Conservation (phyloP, 1,284 basidiomycete genomes). For the Entoloma clypeatum region DNA sequence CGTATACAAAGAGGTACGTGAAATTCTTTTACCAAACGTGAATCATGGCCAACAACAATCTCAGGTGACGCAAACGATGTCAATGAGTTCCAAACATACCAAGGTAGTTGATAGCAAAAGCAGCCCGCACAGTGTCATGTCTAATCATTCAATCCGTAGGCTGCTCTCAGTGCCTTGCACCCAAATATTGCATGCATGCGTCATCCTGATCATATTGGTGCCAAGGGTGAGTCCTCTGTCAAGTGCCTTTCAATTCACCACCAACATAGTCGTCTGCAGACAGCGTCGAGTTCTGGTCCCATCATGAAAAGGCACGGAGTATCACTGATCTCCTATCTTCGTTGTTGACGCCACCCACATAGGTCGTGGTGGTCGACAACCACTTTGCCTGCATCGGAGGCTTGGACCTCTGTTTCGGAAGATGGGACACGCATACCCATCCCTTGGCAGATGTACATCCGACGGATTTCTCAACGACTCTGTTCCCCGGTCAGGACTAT, state of each 20-base stretch:
- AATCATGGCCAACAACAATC: conserved; percentile 3
- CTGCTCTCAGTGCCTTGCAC: conserved; percentile 77
- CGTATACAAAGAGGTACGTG: conserved; percentile 79
- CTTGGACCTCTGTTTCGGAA: conserved; percentile 89
- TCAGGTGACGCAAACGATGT: conserved; percentile 86
- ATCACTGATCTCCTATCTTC: not conserved
- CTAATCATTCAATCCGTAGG: conserved; percentile 34
- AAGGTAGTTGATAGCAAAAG: conserved; percentile 45
- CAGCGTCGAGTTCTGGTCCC: conserved; percentile 77
- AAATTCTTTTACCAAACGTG: not conserved
- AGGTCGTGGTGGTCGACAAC: conserved; percentile 83
- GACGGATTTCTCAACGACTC: conserved; percentile 71
- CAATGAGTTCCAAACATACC: conserved; percentile 80
- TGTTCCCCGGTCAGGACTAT: conserved; percentile 94
- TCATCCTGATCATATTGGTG: conserved; percentile 87
- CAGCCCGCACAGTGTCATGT: not conserved
- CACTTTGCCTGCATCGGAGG: conserved; percentile 80
- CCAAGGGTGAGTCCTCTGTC: conserved; percentile 47
- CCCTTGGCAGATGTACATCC: conserved; percentile 90
- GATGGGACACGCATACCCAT: conserved; percentile 89
- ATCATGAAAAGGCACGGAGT: conserved; percentile 73
- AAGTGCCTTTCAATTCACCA: not conserved
- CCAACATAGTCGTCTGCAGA: conserved; percentile 36
- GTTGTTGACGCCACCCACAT: not conserved
- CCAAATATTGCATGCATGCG: conserved; percentile 84